Base-by-base conservation (phyloP, 2,329 filamentous ascomycete genomes). In the Coleophoma crateriformis region DNA sequence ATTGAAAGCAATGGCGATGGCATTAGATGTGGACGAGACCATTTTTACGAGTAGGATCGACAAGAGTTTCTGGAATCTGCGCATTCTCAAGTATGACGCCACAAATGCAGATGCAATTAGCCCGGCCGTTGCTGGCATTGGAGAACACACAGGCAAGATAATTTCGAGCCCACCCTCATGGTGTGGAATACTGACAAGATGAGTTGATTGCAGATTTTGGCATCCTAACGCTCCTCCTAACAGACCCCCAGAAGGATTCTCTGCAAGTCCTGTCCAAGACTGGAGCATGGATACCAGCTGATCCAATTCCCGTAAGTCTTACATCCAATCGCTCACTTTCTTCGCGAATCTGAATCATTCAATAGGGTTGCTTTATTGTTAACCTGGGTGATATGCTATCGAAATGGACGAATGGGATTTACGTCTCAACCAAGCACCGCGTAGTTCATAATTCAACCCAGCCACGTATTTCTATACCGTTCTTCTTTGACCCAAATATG, bases 51-150 rank as follows among this genome's bases (percentile, higher is more conserved):
- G 40, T 34, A 45, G 52, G 32, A 48, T 56, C 38, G 40, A 54
- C 20, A 49, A 50, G 43, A 46, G 42, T 20, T 56, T 56, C 39
- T 56, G 54, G 54, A 54, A 56, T 38, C 27, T 56, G 32, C 49
- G 54, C 7, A 46, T 56, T 15, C 45, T 56, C 19, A 50, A 34
- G 10, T 56, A 56, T 34, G 47, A 48, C 33, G 40, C 45, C 4
- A 41, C 22, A 11, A 8, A 22, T n/a, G 12, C 17, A 40, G n/a
- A 40, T n/a, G 2, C n/a, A 27, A 7, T 7, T 12, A 48, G 15
- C 2, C 34, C 47, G 2, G 5, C 15, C 35, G n/a, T 46, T 12
- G 17, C 49, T 17, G 54, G 49, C 7, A 56, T 54, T 17, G 45
- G 48, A 39, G 46, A 56, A 33, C 52, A 54, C 22, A 54, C 49